Evolutionary conservation across 129 eudicot genomes (phyloP), one percentile per base, ranked within the genome.

Genomic region (Ambrosia trifida): DNA sequence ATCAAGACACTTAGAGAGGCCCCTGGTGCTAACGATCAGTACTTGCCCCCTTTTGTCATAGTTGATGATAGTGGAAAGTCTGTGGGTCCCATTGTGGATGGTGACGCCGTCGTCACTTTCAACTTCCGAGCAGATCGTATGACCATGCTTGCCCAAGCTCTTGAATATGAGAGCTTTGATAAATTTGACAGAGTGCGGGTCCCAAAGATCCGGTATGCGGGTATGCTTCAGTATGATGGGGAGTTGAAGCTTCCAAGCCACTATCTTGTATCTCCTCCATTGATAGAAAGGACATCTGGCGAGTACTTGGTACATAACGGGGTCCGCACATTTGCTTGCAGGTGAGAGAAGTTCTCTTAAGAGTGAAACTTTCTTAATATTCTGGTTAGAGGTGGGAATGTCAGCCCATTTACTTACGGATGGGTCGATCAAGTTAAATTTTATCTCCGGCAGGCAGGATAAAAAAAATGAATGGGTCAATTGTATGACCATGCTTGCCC

Each of bases 161-260:
- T 93, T 35, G 98, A 93, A 64, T 89, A 89, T 56, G 85, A 82
- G 45, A 79, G 89, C 45, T 93, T 93, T 61, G 95, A 93, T 64
- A 89, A 85, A 43, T 93, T 93, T 72, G 98, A 93, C 20, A 61
- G 98, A 64, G 98, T 93, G 32, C 81, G 96, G n/a, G 61, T 84
- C 66, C 96, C 98, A 7, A 93, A 87, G 46, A 93, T 93, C 57
- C 88, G 85, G 11, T 93, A 93, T 78, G 98, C 98, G 19, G 98
- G 98, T 49, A 93, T 93, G 98, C 98, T 93, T 66, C 95, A 89
- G 46, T 93, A 93, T 36, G 98, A 93, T 80, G 98, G 98, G 24
- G 98, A 93, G 69, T 67, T 93, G 83, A 93, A 93, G 81, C 92
- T 93, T 70, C 98, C 98, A 18, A 89, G 70, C 41, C 79, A 82